phyloP scores from a whole-genome alignment of 2,329 filamentous ascomycete species.

The Nothopassalora personata region DNA sequence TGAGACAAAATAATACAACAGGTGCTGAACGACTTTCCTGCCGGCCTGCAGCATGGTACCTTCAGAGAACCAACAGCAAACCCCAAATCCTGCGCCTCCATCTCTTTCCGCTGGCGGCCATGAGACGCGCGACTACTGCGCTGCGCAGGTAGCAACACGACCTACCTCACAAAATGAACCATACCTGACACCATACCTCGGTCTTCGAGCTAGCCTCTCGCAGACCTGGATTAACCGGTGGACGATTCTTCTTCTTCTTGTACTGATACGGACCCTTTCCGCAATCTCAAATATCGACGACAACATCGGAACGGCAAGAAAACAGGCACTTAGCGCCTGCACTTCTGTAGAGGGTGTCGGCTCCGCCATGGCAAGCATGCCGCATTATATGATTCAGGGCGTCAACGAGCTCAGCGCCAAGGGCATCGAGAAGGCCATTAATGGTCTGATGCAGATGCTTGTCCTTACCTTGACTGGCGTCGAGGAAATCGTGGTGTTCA shows the following conservation, averaged over 20 bases:
- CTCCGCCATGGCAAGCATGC: constrained; percentile 96
- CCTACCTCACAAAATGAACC: constrained; percentile 58
- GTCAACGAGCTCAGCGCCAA: constrained; percentile 80
- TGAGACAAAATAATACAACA: constrained; percentile 12
- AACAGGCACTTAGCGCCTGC: constrained; percentile 81
- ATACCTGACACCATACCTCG: constrained; percentile 83
- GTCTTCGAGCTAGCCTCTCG: constrained; percentile 79
- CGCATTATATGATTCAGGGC: constrained; percentile 83
- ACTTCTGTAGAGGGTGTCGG: constrained; percentile 88
- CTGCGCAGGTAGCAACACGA: constrained; percentile 51
- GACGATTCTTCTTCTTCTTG: constrained; percentile 82
- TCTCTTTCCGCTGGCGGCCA: constrained; percentile 57
- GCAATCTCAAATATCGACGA: constrained; percentile 66
- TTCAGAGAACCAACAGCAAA: constrained; percentile 49
- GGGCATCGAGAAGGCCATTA: constrained; percentile 73
- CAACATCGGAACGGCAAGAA: constrained; percentile 69
- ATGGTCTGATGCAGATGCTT: constrained; percentile 73
- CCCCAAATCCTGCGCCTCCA: constrained; percentile 52
- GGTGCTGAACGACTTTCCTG: constrained; percentile 26
- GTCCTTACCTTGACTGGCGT: constrained; percentile 74
- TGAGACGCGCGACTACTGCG: constrained; percentile 58
- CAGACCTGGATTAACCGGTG: constrained; percentile 98
- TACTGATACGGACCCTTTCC: constrained; percentile 75
- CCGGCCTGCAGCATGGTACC: constrained; percentile 40
- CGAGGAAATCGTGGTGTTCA: constrained; percentile 82